These are phyloP conservation scores for Limnanthes douglasii DNA, from an alignment of 345 rosid genomes.

Conservation along the genomic window DNA sequence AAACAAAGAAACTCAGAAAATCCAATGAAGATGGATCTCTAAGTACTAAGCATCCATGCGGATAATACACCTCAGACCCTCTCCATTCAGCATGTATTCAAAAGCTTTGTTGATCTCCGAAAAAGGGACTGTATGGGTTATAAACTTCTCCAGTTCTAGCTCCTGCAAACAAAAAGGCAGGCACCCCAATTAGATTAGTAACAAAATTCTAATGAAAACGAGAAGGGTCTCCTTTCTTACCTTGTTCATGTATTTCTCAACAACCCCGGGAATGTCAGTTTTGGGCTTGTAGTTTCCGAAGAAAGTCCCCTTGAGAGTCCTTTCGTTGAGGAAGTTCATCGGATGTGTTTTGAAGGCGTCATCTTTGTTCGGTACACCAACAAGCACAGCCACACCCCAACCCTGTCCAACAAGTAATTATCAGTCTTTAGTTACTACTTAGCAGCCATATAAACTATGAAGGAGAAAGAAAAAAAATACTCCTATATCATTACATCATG, in stretches of 20 bases:
- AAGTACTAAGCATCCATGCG: slow-evolving; percentile 27
- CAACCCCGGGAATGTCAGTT: slow-evolving; percentile 14
- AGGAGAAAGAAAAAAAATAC: no score
- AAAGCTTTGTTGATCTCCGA: slow-evolving; percentile 39
- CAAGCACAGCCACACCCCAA: slow-evolving; percentile 19
- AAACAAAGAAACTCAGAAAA: no score
- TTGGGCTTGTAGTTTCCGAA: slow-evolving; percentile 21
- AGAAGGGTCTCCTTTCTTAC: no score
- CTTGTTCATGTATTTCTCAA: slow-evolving; percentile 19
- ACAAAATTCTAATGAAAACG: background rate
- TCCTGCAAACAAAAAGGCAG: slow-evolving; percentile 10
- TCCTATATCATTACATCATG: slow-evolving; percentile 73
- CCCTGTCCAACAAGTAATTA: no score
- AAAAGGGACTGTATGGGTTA: slow-evolving; percentile 30
- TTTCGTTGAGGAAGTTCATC: slow-evolving; percentile 13
- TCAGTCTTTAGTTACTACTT: no score
- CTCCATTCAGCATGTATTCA: slow-evolving; percentile 32
- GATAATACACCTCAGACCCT: slow-evolving; percentile 29
- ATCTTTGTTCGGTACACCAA: slow-evolving; percentile 17
- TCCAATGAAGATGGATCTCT: no score
- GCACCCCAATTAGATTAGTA: background rate
- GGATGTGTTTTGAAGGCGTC: slow-evolving; percentile 17
- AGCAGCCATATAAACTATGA: no score
- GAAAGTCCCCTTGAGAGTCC: slow-evolving; percentile 19
- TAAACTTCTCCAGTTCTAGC: slow-evolving; percentile 32